These are phyloP conservation scores for Xylariaceae sp. DNA, from an alignment of 2,329 filamentous ascomycete species.

Conservation along the genomic window DNA sequence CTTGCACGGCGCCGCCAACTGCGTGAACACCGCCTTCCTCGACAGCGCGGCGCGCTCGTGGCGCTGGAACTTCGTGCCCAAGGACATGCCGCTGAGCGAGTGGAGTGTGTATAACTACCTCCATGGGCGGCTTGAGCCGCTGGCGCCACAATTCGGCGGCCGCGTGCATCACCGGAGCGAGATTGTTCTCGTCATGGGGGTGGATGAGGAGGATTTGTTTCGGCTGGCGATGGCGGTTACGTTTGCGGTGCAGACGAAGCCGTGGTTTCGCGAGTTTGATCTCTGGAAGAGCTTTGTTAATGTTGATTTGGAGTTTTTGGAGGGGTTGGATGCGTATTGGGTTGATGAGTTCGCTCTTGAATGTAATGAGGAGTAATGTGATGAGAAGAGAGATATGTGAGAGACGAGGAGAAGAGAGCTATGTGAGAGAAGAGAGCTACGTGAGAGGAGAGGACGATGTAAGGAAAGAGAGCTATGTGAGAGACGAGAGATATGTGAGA, in stretches of 20 bases:
- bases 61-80: conserved; percentile 41
- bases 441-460: no score
- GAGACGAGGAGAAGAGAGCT: no score
- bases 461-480: no score
- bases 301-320: conserved; percentile 41
- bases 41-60: conserved; percentile 41
- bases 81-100: conserved; percentile 25
- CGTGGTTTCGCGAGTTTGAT: conserved; percentile 47
- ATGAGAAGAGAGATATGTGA: no score
- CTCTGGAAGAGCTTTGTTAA: conserved; percentile 48
- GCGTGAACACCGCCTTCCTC: conserved; percentile 35
- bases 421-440: no score
- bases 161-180: conserved; percentile 39
- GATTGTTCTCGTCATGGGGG: conserved; percentile 42
- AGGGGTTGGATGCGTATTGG: conserved; percentile 38
- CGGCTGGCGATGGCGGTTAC: conserved; percentile 36
- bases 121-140: conserved; percentile 29
- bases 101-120: conserved; percentile 40
- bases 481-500: no score
- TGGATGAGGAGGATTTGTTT: conserved; percentile 37
- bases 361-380: not conserved
- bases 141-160: conserved; percentile 31
- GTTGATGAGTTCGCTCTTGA: conserved; percentile 24
- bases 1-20: conserved; percentile 38
- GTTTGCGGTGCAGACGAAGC: conserved; percentile 43